Percentiles rank a stretch among this genome's conserved stretches.
Evolutionary conservation across 2,329 filamentous ascomycete species (phyloP).

Genomic region (Ceratocystis eucalypticola): DNA sequence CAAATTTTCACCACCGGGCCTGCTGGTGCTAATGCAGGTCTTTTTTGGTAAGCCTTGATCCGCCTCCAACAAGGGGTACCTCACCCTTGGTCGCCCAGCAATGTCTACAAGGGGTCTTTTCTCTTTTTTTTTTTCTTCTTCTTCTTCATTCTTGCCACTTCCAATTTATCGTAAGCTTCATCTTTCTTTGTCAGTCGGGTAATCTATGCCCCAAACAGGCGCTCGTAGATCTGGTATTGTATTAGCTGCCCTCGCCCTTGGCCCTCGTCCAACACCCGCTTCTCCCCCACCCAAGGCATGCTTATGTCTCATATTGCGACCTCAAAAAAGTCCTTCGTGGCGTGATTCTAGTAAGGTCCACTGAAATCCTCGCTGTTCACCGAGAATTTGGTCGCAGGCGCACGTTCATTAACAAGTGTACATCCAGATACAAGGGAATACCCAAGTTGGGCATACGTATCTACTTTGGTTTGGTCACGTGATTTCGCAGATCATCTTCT

Average conservation of each 20-base stretch:
- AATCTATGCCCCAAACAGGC: not conserved
- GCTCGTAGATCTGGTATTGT: not conserved
- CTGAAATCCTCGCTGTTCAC: not conserved
- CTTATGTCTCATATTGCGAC: not conserved
- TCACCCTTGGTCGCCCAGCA: not conserved
- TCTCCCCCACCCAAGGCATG: not conserved
- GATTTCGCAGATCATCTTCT: not conserved
- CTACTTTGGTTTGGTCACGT: not conserved
- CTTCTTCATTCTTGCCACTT: not conserved
- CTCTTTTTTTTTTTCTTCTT: not conserved
- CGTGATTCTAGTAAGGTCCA: slow-evolving; percentile 7
- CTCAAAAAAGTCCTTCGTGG: not conserved
- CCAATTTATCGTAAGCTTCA: not conserved
- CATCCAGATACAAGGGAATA: not conserved
- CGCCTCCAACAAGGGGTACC: too few species aligned
- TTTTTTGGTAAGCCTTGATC: not conserved
- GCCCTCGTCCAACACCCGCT: not conserved
- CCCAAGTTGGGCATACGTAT: not conserved
- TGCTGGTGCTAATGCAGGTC: not conserved
- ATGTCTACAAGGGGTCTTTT: not conserved
- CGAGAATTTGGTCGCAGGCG: slow-evolving; percentile 2
- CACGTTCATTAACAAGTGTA: not conserved
- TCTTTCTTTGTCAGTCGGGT: not conserved
- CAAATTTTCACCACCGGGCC: not conserved
- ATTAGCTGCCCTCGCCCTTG: not conserved